Percentiles rank a stretch among this genome's conserved stretches.
Evolutionary conservation across 2,329 filamentous ascomycete genomes (phyloP).

Genomic region (Fusarium tuaranense): DNA sequence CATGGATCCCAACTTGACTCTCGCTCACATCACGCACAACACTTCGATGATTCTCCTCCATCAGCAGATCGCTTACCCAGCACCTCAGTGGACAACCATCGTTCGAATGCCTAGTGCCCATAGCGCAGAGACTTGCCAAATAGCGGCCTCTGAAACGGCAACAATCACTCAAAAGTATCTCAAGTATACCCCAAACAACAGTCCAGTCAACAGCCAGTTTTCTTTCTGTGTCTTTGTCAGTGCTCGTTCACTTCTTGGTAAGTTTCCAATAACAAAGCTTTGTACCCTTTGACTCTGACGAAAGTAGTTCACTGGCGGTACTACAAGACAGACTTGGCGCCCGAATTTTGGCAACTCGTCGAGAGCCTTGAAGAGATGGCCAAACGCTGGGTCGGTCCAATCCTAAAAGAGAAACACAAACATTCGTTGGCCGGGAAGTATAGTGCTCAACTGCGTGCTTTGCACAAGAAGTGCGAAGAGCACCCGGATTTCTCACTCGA

Average conservation of each 20-base stretch:
- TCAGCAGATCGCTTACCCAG: slow-evolving; percentile 60
- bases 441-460: slow-evolving; percentile 8
- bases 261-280: rapidly evolving
- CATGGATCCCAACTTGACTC: slow-evolving; percentile 61
- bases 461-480: slow-evolving; percentile 15
- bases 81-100: slow-evolving; percentile 42
- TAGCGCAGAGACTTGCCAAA: slow-evolving; percentile 61
- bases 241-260: slow-evolving; percentile 54
- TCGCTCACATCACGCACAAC: slow-evolving; percentile 63
- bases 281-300: background rate
- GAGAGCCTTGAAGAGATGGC: slow-evolving; percentile 47
- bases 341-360: slow-evolving; percentile 47
- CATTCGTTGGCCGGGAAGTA: slow-evolving; percentile 22
- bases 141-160: slow-evolving; percentile 58
- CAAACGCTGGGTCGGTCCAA: slow-evolving; percentile 41
- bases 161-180: slow-evolving; percentile 61
- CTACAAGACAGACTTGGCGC: slow-evolving; percentile 26
- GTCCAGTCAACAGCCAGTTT: slow-evolving; percentile 51
- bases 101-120: slow-evolving; percentile 54
- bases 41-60: slow-evolving; percentile 62
- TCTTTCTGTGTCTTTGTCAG: slow-evolving; percentile 60
- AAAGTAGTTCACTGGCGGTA: slow-evolving; percentile 32
- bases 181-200: slow-evolving; percentile 46
- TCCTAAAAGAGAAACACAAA: background rate
- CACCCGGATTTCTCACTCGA: slow-evolving; percentile 12